Evolutionary conservation across 345 rosid genomes (phyloP).

Genomic region (Passiflora organensis): DNA sequence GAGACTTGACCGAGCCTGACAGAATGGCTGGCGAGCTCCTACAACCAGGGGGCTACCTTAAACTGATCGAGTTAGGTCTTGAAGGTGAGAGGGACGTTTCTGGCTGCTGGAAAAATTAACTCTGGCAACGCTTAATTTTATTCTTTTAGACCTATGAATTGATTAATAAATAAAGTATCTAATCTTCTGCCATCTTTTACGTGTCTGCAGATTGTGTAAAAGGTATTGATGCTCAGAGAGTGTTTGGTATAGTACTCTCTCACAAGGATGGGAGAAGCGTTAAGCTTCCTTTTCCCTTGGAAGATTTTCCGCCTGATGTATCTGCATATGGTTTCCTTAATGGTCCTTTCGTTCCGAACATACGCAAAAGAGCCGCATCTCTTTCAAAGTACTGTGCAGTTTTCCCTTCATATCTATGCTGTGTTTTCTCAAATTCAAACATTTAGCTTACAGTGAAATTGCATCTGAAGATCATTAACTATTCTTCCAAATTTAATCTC

Average conservation of each 20-base stretch:
- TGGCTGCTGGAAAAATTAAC: background rate
- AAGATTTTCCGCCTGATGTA: slow-evolving; percentile 1
- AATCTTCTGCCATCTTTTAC: background rate
- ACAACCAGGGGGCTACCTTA: slow-evolving; percentile 9
- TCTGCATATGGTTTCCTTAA: slow-evolving; percentile 5
- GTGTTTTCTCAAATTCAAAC: too few species aligned
- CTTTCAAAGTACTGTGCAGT: background rate
- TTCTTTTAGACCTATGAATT: background rate
- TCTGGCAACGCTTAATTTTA: too few species aligned
- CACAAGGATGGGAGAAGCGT: slow-evolving; percentile 1
- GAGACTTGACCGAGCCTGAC: slow-evolving; percentile 11
- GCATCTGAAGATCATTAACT: too few species aligned
- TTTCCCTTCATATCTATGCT: background rate
- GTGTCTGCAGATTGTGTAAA: slow-evolving; percentile 8
- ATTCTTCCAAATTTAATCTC: background rate
- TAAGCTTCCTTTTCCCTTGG: slow-evolving; percentile 2
- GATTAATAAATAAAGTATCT: background rate
- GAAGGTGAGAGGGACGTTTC: background rate
- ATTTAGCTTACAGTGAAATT: too few species aligned
- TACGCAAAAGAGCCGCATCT: slow-evolving; percentile 8
- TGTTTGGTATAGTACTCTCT: background rate
- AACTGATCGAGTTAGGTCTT: slow-evolving; percentile 3
- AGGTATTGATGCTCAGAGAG: slow-evolving; percentile 4
- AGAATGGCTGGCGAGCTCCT: slow-evolving; percentile 13
- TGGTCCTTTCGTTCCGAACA: slow-evolving; percentile 4